These are phyloP conservation scores for Ophiocordyceps polyrhachis-furcata DNA, from an alignment of 2,329 filamentous ascomycete genomes.

Conservation along the genomic window DNA sequence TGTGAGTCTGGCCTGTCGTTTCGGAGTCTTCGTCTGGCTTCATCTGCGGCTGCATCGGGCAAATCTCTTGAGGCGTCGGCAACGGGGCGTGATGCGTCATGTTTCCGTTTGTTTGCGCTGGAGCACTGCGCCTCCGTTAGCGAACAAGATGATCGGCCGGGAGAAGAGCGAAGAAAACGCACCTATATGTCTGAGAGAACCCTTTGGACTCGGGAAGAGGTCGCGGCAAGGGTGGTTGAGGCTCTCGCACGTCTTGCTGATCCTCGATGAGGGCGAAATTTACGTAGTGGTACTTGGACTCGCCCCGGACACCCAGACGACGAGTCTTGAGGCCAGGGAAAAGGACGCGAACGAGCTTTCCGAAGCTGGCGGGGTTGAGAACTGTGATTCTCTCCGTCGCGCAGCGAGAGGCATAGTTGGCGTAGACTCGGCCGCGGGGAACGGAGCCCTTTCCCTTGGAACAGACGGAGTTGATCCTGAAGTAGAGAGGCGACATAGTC, in stretches of 20 bases:
- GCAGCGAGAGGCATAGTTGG: constrained; percentile 84
- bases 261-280: constrained; percentile 45
- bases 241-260: constrained; percentile 26
- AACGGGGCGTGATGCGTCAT: constrained; percentile 7
- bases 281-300: constrained; percentile 96
- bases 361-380: constrained; percentile 91
- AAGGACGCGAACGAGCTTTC: constrained; percentile 87
- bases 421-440: constrained; percentile 81
- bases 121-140: constrained; percentile 15
- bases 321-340: constrained; percentile 91
- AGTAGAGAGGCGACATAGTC: neutral
- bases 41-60: constrained; percentile 5
- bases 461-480: constrained; percentile 57
- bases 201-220: constrained; percentile 28
- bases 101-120: constrained; percentile 13
- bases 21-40: constrained; percentile 1
- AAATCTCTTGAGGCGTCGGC: constrained; percentile 11
- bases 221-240: constrained; percentile 25
- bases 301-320: constrained; percentile 76
- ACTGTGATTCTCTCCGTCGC: constrained; percentile 87
- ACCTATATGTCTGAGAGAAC: constrained; percentile 33
- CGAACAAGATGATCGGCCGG: neutral
- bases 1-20: constrained; percentile 14
- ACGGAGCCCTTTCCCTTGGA: constrained; percentile 67
- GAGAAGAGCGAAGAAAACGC: constrained; percentile 8